A percentile compares a stretch with the other conserved stretches of the same genome.
Evolutionary conservation across 2,329 filamentous ascomycete species (phyloP).

Genomic region (Xylaria multiplex): DNA sequence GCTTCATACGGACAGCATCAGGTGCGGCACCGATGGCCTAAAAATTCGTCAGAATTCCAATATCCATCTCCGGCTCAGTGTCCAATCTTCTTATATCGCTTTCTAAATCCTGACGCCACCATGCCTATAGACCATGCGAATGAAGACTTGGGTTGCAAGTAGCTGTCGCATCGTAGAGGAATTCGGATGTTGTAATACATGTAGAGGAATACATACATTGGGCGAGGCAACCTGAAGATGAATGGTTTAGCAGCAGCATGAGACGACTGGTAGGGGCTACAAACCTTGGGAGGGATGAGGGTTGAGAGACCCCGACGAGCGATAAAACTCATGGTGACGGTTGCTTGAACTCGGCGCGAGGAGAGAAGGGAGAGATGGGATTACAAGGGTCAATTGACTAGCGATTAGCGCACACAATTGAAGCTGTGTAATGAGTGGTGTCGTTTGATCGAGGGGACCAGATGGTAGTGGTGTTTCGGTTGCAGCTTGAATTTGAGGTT

Average conservation of each 20-base stretch:
- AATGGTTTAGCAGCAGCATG: constrained; percentile 49
- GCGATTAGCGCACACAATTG: constrained; percentile 49
- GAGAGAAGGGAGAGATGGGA: constrained; percentile 44
- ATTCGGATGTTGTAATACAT: constrained; percentile 18
- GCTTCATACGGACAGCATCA: constrained; percentile 97
- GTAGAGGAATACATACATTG: constrained; percentile 69
- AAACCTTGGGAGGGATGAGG: constrained; percentile 97
- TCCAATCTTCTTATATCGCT: neutral
- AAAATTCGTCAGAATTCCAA: constrained; percentile 51
- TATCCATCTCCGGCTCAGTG: neutral
- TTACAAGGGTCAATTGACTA: constrained; percentile 50
- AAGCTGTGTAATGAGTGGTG: constrained; percentile 38
- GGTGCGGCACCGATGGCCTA: constrained; percentile 94
- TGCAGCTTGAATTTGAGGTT: constrained; percentile 34
- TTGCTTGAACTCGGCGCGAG: constrained; percentile 37
- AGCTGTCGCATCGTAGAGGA: constrained; percentile 6
- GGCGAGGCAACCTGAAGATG: constrained; percentile 79
- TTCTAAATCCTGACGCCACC: constrained; percentile 10
- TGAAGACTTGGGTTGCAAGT: neutral
- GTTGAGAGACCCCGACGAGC: constrained; percentile 93
- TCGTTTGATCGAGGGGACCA: constrained; percentile 39
- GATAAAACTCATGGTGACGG: constrained; percentile 88
- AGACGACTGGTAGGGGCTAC: constrained; percentile 28
- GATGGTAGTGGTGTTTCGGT: constrained; percentile 37
- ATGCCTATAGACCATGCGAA: neutral